Evolutionary conservation across 257 asterid species (phyloP), one percentile per base, ranked within the genome.

Genomic region (Solanum bulbocastanum): DNA sequence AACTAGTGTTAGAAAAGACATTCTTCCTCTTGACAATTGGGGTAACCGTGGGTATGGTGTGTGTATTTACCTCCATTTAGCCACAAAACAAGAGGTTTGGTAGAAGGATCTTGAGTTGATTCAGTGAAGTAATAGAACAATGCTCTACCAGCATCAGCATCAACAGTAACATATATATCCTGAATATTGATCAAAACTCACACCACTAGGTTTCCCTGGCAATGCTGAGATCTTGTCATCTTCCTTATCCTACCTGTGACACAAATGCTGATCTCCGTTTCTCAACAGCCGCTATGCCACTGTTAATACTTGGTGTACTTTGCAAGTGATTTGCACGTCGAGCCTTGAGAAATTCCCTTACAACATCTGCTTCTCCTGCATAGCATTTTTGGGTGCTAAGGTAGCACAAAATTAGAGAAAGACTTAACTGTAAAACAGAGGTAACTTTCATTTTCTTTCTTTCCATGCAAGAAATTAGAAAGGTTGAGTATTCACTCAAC

Each of bases 81-180:
- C 93, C 93, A 91, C 40, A 91, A 90, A 74, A 91, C 69, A 30
- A 90, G 91, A 49, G 93, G 93, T 65, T 71, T 90, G 30, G 90
- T 16, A 39, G 83, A 14, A 20, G 90, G 90, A 56, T 90, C 89
- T 13, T 74, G 4, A 49, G 88, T 86, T 18, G 92, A 89, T 88
- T 92, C 92, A 3, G 86, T 87, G 65, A 89, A 90, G 81, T 89
- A 88, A 68, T 92, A 90, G 85, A 89, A 88, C 56, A 92, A 88
- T 78, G 87, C 87, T 87, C 94, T 62, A 23, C 92, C 91, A 8
- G 78, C 87, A 16, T 10, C 30, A 30, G 75, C 68, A 44, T 89
- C 87, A 30, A 92, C 92, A 37, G 44, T 68, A 5, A 90, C 89
- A 85, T 92, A 90, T 14, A 85, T 92, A 90, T 14, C 94, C 94